Evolutionary conservation across 768 basidiomycete genomes (phyloP), one percentile per base, ranked within the genome.

Genomic region (Macrocybe gigantea): DNA sequence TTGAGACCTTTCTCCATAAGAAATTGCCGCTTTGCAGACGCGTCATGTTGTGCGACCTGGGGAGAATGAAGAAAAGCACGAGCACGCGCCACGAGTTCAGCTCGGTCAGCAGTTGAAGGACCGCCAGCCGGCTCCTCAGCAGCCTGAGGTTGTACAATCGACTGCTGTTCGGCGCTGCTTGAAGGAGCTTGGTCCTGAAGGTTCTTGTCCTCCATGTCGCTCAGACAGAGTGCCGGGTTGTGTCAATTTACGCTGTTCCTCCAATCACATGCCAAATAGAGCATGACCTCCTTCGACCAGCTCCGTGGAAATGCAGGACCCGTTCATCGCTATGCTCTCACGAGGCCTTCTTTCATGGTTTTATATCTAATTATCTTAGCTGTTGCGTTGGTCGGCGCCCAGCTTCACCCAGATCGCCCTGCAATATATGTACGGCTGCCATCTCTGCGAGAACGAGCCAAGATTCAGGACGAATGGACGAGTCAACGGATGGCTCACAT

Each of bases 1-100:
- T 67, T 69, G 29, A 91, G 66, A 1, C 88, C 88, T 56, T 89
- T 90, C 55, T 87, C 85, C 0, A 58, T 58, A 9, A 91, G 74
- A 52, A 91, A 91, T 44, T 65, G 64, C 6, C 79, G 77, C 57
- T 87, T 87, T 2, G 77, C 73, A 1, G 60, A 47, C 0, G 61
- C 35, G 55, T 85, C 80, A 53, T 88, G 82, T 40, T 75, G 63
- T 9, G 72, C 69, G 14, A 86, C 73, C 56, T 85, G 82, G 3
- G 84, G 80, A 2, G 88, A 86, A 8, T 63, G 62, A 11, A 91
- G 68, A 60, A 91, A 90, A 8, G 73, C 53, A 15, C 82, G 77
- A 7, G 86, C 88, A 47, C 72, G 77, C 32, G 68, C 45, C 12
- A 83, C 53, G 13, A 83, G 66, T 34, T 79, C 75, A 45, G 60